phyloP scores from a whole-genome alignment of 768 basidiomycete genomes.

The Rhodotorula paludigena region DNA sequence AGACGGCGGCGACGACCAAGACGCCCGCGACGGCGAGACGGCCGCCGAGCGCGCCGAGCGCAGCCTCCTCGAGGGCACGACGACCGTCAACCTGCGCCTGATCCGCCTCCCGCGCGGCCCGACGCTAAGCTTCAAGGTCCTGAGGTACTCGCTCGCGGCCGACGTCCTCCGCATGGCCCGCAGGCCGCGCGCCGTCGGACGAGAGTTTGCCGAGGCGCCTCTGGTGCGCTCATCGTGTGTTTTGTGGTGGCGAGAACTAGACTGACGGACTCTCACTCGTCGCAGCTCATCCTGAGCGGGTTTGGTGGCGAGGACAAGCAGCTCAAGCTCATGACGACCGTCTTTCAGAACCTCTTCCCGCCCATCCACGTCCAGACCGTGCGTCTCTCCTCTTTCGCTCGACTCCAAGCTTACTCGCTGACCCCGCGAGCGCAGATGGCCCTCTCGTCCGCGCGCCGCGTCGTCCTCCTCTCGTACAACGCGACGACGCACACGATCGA shows the following conservation, averaged over 20 bases:
- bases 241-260: too few species aligned
- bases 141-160: conserved; percentile 85
- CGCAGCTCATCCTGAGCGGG: conserved; percentile 76
- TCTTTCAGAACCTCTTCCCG: conserved; percentile 94
- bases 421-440: conserved; percentile 53
- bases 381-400: conserved; percentile 8
- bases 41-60: conserved; percentile 35
- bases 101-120: conserved; percentile 84
- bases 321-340: conserved; percentile 84
- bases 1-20: too few species aligned
- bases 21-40: conserved; percentile 16
- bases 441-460: conserved; percentile 82
- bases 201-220: conserved; percentile 88
- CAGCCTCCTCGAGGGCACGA: conserved; percentile 28
- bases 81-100: conserved; percentile 61
- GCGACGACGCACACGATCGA: conserved; percentile 78
- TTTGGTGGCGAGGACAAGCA: conserved; percentile 76
- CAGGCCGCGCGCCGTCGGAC: conserved; percentile 68
- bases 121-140: conserved; percentile 84
- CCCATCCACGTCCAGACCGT: conserved; percentile 60
- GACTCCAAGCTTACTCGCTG: not conserved
- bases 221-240: conserved; percentile 56
- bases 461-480: conserved; percentile 90
- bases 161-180: conserved; percentile 66
- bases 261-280: not conserved